A percentile compares a stretch with the other conserved stretches of the same genome.
Evolutionary conservation across 1,284 basidiomycete species (phyloP).

Genomic region (Caloboletus firmus): DNA sequence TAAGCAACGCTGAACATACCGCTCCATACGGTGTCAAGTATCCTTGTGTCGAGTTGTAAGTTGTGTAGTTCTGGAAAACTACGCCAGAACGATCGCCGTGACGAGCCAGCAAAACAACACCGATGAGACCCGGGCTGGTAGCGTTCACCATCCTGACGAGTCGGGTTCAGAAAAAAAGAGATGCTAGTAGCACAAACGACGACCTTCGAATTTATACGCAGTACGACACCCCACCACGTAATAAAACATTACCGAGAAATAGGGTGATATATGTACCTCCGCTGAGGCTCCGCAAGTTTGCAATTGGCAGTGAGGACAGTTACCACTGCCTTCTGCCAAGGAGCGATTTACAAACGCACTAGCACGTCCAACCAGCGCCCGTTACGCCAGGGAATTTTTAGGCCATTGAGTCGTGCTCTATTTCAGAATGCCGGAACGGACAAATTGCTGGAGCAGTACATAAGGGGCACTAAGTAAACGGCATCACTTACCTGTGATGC

Average conservation of each 20-base stretch:
- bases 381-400: not conserved
- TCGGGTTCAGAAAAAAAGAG: not conserved
- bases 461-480: not conserved
- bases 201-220: conserved; percentile 15
- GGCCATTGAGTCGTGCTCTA: no score
- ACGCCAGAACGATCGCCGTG: conserved; percentile 46
- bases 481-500: not conserved
- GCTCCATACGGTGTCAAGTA: conserved; percentile 49
- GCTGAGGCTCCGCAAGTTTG: not conserved
- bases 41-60: conserved; percentile 43
- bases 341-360: not conserved
- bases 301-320: not conserved
- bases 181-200: not conserved
- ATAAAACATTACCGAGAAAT: not conserved
- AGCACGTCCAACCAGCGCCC: not conserved
- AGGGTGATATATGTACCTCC: not conserved
- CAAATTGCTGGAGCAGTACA: not conserved
- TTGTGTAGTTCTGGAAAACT: conserved; percentile 36
- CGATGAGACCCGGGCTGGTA: conserved; percentile 29
- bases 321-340: not conserved
- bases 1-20: conserved; percentile 18
- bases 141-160: conserved; percentile 29
- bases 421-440: not conserved
- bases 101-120: conserved; percentile 42
- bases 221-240: not conserved